Conservation (phyloP, 148 eudicot species). For the Agrostemma githago region DNA sequence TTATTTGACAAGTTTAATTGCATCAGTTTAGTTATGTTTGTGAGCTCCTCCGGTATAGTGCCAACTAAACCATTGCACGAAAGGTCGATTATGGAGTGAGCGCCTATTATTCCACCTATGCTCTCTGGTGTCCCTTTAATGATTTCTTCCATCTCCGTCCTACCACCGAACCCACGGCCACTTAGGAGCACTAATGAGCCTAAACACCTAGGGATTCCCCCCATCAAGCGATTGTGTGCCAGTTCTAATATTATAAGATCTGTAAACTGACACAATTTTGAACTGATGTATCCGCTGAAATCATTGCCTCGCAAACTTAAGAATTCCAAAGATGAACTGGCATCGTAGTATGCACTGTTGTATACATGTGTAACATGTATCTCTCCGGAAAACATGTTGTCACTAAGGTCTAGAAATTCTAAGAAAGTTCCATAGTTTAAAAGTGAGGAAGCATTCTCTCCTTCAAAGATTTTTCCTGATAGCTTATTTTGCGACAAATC, state of each 20-base stretch:
- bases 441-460: conserved; percentile 4
- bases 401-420: neutral
- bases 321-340: neutral
- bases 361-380: neutral
- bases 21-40: conserved; percentile 7
- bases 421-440: neutral
- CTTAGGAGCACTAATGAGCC: neutral
- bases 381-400: conserved; percentile 1
- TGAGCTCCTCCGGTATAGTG: conserved; percentile 33
- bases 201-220: neutral
- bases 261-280: neutral
- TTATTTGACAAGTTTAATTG: conserved; percentile 26
- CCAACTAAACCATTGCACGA: conserved; percentile 38
- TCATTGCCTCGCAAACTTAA: neutral
- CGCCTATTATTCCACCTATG: neutral
- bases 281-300: neutral
- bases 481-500: neutral
- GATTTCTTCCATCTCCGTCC: neutral
- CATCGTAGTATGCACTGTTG: no score
- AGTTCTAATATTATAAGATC: neutral
- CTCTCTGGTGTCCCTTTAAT: neutral
- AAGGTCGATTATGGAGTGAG: conserved; percentile 27
- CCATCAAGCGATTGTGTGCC: neutral
- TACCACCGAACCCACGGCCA: neutral
- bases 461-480: neutral